Evolutionary conservation across 2,329 filamentous ascomycete genomes (phyloP).

Genomic region (Oidium heveae): DNA sequence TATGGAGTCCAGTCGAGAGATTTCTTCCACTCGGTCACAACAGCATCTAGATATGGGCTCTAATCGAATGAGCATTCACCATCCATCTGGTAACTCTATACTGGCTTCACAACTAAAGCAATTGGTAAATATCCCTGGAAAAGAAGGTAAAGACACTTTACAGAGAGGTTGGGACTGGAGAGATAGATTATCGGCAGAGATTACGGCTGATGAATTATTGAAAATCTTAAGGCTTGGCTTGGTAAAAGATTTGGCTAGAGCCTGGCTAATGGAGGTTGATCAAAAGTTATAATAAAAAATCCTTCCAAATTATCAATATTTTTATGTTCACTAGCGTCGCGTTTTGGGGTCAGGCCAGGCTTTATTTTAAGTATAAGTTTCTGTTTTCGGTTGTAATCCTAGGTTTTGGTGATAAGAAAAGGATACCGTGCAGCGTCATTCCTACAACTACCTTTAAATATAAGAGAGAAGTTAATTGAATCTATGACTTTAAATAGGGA

Average conservation of each 20-base stretch:
- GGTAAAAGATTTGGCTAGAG: slow-evolving; percentile 44
- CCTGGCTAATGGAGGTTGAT: slow-evolving; percentile 44
- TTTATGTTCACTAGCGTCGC: too few species aligned
- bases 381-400: too few species aligned
- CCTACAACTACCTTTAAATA: too few species aligned
- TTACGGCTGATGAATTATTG: slow-evolving; percentile 44
- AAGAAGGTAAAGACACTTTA: slow-evolving; percentile 21
- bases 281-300: slow-evolving; percentile 6
- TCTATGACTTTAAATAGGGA: too few species aligned
- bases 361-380: too few species aligned
- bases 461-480: too few species aligned
- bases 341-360: too few species aligned
- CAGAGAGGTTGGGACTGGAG: slow-evolving; percentile 53
- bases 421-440: too few species aligned
- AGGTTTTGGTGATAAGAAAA: too few species aligned
- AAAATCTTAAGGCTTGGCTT: slow-evolving; percentile 45
- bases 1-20: slow-evolving; percentile 37
- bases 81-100: slow-evolving; percentile 47
- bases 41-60: slow-evolving; percentile 31
- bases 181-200: slow-evolving; percentile 26
- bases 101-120: slow-evolving; percentile 35
- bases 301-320: too few species aligned
- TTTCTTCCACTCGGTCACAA: slow-evolving; percentile 40
- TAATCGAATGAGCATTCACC: slow-evolving; percentile 32
- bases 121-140: slow-evolving; percentile 28